These are phyloP conservation scores for Podospora comata DNA, from an alignment of 495 filamentous ascomycete species.

Conservation along the genomic window DNA sequence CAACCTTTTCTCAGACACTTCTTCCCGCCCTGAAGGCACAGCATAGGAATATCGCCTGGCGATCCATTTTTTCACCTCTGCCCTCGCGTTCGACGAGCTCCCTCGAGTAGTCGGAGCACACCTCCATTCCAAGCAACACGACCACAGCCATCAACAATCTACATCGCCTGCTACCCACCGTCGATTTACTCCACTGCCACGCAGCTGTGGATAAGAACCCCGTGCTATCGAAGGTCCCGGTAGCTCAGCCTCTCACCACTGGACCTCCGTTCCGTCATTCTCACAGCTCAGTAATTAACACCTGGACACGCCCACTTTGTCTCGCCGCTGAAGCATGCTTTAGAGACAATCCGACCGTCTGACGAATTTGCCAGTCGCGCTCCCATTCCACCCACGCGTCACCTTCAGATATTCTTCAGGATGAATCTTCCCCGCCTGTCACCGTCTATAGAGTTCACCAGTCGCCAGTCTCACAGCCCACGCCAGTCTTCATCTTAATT, in stretches of 20 bases:
- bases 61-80: slow-evolving; percentile 11
- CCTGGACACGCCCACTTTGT: background rate
- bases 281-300: slow-evolving; percentile 1
- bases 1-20: background rate
- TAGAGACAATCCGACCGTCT: slow-evolving; percentile 19
- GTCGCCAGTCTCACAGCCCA: slow-evolving; percentile 7
- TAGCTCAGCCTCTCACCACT: background rate
- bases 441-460: slow-evolving; percentile 12
- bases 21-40: slow-evolving; percentile 2
- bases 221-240: background rate
- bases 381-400: slow-evolving; percentile 18
- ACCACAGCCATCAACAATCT: background rate
- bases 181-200: background rate
- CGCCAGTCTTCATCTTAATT: background rate
- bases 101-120: background rate
- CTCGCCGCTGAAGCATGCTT: slow-evolving; percentile 23
- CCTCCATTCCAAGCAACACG: slow-evolving; percentile 21
- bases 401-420: slow-evolving; percentile 18
- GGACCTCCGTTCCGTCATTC: slow-evolving; percentile 4
- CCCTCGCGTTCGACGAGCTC: slow-evolving; percentile 7
- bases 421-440: slow-evolving; percentile 25
- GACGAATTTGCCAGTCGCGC: slow-evolving; percentile 17
- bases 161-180: background rate
- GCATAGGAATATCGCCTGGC: background rate
- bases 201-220: background rate